phyloP scores from a whole-genome alignment of 179 eudicot genomes.

The Corrigiola litoralis region DNA sequence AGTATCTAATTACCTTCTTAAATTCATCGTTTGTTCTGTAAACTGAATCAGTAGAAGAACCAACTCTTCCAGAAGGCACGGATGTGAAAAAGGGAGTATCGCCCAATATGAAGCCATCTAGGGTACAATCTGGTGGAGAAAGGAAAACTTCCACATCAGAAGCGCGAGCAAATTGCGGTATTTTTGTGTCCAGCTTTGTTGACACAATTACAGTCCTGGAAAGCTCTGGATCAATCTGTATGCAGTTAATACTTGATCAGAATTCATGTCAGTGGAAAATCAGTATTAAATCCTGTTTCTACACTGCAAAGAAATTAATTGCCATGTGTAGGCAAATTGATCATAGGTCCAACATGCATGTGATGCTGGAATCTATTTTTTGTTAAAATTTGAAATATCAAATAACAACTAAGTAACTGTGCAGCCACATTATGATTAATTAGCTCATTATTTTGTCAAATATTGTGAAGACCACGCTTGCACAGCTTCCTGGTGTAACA shows the following conservation, averaged over 20 bases:
- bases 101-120: slow-evolving; percentile 88
- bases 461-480: no score
- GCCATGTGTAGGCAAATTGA: background rate
- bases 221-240: slow-evolving; percentile 95
- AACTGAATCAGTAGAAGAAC: slow-evolving; percentile 78
- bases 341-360: no score
- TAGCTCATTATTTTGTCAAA: no score
- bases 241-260: slow-evolving; percentile 6
- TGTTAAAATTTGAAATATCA: no score
- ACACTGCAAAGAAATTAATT: background rate
- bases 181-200: slow-evolving; percentile 93
- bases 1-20: slow-evolving; percentile 60
- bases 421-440: no score
- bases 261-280: background rate
- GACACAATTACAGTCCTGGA: slow-evolving; percentile 94
- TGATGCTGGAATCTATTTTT: no score
- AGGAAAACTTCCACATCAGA: slow-evolving; percentile 99
- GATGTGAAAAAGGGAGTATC: slow-evolving; percentile 98
- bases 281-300: background rate
- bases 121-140: slow-evolving; percentile 73
- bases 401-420: no score
- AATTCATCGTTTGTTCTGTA: slow-evolving; percentile 87
- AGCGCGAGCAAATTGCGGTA: slow-evolving; percentile 96
- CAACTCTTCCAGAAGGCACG: slow-evolving; percentile 99
- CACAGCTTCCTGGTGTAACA: no score